Percentiles rank a stretch among this genome's conserved stretches.
Evolutionary conservation across 2,329 filamentous ascomycete species (phyloP).

Genomic region (Rhynchosporium agropyri): DNA sequence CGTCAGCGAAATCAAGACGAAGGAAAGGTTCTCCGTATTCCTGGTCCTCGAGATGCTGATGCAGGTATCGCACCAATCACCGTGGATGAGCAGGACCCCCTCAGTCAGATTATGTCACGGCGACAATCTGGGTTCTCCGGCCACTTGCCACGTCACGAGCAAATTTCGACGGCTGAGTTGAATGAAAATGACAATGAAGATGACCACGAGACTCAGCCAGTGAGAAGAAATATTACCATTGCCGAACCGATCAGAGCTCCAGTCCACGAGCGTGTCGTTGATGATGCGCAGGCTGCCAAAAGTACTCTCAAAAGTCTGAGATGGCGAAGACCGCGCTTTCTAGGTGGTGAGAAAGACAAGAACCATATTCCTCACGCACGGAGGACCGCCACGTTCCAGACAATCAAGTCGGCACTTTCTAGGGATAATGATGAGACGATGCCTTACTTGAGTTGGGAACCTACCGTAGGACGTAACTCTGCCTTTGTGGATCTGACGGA

Average conservation of each 20-base stretch:
- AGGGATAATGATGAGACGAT: conserved; percentile 59
- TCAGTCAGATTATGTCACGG: conserved; percentile 29
- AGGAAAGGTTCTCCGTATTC: conserved; percentile 79
- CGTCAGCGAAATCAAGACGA: conserved; percentile 76
- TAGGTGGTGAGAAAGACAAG: conserved; percentile 41
- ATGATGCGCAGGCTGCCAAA: conserved; percentile 34
- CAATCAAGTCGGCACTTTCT: conserved; percentile 52
- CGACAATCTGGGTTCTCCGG: conserved; percentile 28
- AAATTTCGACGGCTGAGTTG: conserved; percentile 16
- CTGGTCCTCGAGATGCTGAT: conserved; percentile 88
- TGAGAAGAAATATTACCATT: conserved; percentile 40
- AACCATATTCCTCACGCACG: conserved; percentile 25
- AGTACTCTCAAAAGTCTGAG: conserved; percentile 43
- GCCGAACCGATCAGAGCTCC: conserved; percentile 32
- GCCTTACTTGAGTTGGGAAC: conserved; percentile 93
- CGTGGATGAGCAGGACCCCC: conserved; percentile 46
- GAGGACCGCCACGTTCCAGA: conserved; percentile 54
- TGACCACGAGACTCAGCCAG: conserved; percentile 24
- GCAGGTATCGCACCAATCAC: conserved; percentile 72
- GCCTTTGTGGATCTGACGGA: conserved; percentile 86
- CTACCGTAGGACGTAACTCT: conserved; percentile 91
- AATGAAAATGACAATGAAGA: conserved; percentile 31
- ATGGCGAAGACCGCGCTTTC: conserved; percentile 48
- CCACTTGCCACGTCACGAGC: conserved; percentile 11
- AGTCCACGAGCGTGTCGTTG: conserved; percentile 38